These are phyloP conservation scores for Hypoxylon sp. DNA, from an alignment of 2,329 filamentous ascomycete genomes.

Conservation along the genomic window DNA sequence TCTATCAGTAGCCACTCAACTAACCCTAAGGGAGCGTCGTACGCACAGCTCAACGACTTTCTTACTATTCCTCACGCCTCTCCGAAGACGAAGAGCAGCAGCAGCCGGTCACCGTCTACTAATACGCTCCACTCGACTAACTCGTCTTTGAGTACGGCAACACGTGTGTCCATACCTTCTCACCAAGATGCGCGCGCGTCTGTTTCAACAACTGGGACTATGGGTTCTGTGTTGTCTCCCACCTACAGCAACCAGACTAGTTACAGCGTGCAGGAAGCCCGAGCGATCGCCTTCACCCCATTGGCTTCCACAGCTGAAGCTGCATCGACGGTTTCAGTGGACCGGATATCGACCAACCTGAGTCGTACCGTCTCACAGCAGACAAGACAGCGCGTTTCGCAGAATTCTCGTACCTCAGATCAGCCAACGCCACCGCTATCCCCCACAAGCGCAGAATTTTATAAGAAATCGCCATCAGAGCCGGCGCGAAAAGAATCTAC, in stretches of 20 bases:
- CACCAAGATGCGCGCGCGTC: conserved; percentile 57
- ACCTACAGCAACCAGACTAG: conserved; percentile 53
- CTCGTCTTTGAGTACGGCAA: conserved; percentile 49
- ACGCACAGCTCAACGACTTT: conserved; percentile 60
- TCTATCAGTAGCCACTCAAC: conserved; percentile 48
- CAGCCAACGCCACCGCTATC: conserved; percentile 67
- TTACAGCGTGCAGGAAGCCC: conserved; percentile 59
- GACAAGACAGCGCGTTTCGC: conserved; percentile 40
- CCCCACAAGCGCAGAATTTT: conserved; percentile 67
- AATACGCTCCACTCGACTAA: conserved; percentile 41
- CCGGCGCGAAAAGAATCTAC: conserved; percentile 55
- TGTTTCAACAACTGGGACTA: conserved; percentile 56
- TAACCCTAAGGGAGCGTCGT: conserved; percentile 59
- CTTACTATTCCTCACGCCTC: conserved; percentile 58
- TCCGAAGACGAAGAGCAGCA: conserved; percentile 40
- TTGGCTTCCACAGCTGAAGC: conserved; percentile 51
- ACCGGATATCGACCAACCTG: conserved; percentile 36
- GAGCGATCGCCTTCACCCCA: conserved; percentile 57
- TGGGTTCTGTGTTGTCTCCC: conserved; percentile 53
- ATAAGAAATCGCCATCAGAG: conserved; percentile 57
- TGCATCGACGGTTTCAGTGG: conserved; percentile 41
- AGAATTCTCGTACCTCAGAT: conserved; percentile 53
- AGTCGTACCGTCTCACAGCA: conserved; percentile 38
- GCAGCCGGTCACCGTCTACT: conserved; percentile 44
- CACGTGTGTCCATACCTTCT: conserved; percentile 37